Percentiles rank a stretch among this genome's conserved stretches.
Evolutionary conservation across 169 alveolate genomes (phyloP).

Genomic region (Eimeria maxima): DNA sequence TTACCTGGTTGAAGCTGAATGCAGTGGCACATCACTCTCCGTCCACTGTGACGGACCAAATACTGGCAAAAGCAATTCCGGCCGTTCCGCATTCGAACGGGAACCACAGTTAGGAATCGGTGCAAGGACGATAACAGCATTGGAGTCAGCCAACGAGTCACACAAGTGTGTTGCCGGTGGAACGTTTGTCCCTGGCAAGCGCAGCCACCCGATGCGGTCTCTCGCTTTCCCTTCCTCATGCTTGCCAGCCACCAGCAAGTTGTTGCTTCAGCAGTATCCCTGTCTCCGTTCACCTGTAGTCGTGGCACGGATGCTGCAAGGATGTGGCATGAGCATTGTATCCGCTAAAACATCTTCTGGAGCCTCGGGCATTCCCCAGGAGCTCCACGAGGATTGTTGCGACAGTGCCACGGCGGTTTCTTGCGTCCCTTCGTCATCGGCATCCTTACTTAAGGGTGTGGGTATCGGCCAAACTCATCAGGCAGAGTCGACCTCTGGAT

Average conservation of each 20-base stretch:
- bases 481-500: background rate
- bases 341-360: conserved; percentile 8
- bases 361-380: background rate
- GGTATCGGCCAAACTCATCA: background rate
- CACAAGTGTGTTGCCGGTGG: background rate
- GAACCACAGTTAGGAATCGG: background rate
- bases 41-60: background rate
- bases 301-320: conserved; percentile 67
- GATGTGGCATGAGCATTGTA: background rate
- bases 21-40: conserved; percentile 1
- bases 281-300: conserved; percentile 77
- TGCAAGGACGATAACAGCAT: background rate
- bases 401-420: background rate
- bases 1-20: conserved; percentile 63
- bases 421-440: background rate
- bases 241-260: conserved; percentile 21
- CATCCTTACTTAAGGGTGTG: background rate
- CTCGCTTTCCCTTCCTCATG: conserved; percentile 39
- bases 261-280: conserved; percentile 65
- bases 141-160: background rate
- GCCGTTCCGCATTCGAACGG: background rate
- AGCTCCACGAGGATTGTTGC: background rate
- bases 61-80: background rate
- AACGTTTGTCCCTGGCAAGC: conserved; percentile 2
- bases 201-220: conserved; percentile 13